A percentile compares a stretch with the other conserved stretches of the same genome.
Conservation (phyloP, 148 eudicot species). For the Amaranthus palmeri region DNA sequence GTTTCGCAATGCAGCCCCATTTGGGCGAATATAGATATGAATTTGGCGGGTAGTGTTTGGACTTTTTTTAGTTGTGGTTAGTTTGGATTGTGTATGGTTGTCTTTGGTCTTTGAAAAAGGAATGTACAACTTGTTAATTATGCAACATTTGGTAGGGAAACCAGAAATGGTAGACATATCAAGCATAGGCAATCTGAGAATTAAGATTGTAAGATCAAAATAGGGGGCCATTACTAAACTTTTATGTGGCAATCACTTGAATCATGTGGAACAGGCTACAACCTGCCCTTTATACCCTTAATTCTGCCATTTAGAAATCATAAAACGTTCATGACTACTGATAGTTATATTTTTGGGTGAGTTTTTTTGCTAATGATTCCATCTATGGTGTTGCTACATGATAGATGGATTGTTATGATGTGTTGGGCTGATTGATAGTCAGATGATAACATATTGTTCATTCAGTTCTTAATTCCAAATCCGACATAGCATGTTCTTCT, state of each 20-base stretch:
- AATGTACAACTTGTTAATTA: background rate
- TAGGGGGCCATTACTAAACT: background rate
- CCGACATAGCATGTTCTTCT: background rate
- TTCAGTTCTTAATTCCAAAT: background rate
- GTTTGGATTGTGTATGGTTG: background rate
- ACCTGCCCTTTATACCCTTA: conserved; percentile 9
- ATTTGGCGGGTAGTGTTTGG: background rate
- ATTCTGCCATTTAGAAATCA: background rate
- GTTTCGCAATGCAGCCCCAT: background rate
- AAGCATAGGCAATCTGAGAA: background rate
- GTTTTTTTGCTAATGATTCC: background rate
- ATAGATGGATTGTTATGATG: background rate
- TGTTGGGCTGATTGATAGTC: background rate
- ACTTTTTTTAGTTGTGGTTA: background rate
- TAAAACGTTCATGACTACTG: background rate
- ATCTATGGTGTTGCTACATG: conserved; percentile 2
- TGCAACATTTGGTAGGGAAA: background rate
- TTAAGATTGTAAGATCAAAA: background rate
- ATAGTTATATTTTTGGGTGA: background rate
- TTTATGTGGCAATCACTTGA: conserved; percentile 1
- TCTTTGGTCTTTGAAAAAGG: background rate
- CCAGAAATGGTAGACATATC: background rate
- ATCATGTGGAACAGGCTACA: conserved; percentile 10
- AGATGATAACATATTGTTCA: background rate
- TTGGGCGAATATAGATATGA: background rate